Evolutionary conservation across 164 flowering plant species (phyloP).

Genomic region (Chloranthus sessilifolius): DNA sequence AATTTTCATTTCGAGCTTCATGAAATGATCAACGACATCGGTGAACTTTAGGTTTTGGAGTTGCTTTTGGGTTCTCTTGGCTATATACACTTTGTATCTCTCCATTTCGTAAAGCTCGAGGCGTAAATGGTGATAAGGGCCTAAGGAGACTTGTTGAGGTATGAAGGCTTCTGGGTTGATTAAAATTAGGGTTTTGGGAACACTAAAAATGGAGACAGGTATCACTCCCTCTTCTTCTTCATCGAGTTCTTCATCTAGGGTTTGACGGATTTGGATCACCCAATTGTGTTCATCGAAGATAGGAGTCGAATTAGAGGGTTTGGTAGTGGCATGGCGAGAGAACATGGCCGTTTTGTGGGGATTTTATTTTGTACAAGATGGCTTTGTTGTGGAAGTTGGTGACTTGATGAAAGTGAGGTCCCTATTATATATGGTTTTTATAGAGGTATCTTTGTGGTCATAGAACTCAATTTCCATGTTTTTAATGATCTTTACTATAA

Average conservation of each 20-base stretch:
- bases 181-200: constrained; percentile 1
- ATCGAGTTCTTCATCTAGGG: not conserved
- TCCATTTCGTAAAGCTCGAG: constrained; percentile 16
- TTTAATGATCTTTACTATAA: no score
- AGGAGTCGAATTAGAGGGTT: not conserved
- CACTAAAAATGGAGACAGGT: constrained; percentile 10
- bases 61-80: constrained; percentile 6
- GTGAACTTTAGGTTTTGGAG: constrained; percentile 15
- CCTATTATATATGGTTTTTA: no score
- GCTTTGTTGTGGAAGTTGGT: no score
- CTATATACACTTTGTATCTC: constrained; percentile 7
- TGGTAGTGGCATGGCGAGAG: not conserved
- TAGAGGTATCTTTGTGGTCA: no score
- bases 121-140: constrained; percentile 10
- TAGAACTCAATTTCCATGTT: no score
- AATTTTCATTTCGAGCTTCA: constrained; percentile 17
- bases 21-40: constrained; percentile 8
- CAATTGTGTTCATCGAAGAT: constrained; percentile 4
- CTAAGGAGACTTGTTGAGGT: constrained; percentile 9
- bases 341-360: no score
- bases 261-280: constrained; percentile 7
- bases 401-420: no score
- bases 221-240: not conserved
- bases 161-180: constrained; percentile 12
- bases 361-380: no score